These are phyloP conservation scores for Barbarea vulgaris DNA, from an alignment of 345 rosid species.

Conservation along the genomic window DNA sequence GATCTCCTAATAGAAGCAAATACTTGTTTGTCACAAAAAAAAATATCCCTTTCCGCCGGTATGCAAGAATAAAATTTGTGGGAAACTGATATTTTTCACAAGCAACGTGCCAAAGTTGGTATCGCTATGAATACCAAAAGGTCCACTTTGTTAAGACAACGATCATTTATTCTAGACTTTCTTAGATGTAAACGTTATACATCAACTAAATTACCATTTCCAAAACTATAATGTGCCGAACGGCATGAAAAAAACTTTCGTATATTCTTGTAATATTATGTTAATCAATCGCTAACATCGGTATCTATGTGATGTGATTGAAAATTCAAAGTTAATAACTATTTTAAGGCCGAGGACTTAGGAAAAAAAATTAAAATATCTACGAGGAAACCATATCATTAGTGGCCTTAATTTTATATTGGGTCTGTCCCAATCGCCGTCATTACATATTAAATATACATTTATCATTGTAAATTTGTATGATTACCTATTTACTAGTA, in stretches of 20 bases:
- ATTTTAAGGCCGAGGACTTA: conserved; percentile 6
- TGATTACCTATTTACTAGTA: conserved; percentile 1
- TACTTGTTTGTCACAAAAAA: no score
- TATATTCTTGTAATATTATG: background rate
- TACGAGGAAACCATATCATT: conserved; percentile 21
- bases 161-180: background rate
- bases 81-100: no score
- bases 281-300: conserved; percentile 14
- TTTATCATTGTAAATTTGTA: background rate
- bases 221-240: background rate
- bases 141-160: background rate
- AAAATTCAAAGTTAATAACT: background rate
- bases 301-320: conserved; percentile 9
- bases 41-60: no score
- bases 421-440: conserved; percentile 21
- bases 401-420: conserved; percentile 5
- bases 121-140: background rate
- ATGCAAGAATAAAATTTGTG: no score
- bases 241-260: background rate
- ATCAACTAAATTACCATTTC: background rate
- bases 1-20: no score
- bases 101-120: conserved; percentile 1
- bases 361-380: background rate
- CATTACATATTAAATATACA: background rate
- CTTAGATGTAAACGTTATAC: background rate